Base-by-base conservation (phyloP, 352 stramenopile species). In the Pythium phragmitis region DNA sequence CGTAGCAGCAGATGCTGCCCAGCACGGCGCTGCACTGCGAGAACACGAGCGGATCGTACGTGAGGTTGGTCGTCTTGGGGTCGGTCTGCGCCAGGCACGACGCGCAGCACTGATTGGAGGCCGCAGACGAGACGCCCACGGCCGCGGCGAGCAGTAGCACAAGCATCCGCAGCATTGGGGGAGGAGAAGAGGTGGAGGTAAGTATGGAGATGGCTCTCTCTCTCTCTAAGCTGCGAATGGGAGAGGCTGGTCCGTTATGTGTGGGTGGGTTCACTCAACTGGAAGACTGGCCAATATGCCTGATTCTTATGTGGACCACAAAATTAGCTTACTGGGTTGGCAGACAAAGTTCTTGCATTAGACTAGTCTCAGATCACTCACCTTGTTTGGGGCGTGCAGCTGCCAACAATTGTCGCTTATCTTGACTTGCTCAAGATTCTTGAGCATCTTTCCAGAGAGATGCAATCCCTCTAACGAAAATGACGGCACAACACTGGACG, bases 1-100 rank as follows among this genome's bases (percentile, higher is more conserved):
- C 66, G 66, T 78, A 85, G 72, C 76, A 85, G 69, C 76, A 85
- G 61, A 85, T 82, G 58, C 76, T 72, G 36, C 49, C 26, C 26
- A 30, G 61, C 3, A 56, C 74, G 0, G 47, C 55, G 45, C 65
- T 76, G 74, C 76, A 85, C 49, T 85, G 69, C 6, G 50, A 47
- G 52, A 78, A 65, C 28, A 82, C 67, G 28, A 82, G 43, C 53
- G 76, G 72, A 55, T 85, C 74, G 70, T 85, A 85, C 48, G 70
- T 75, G 60, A 81, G 60, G 13, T 63, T 43, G 1, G 43, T 47
- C 45, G 54, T 47, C 28, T 70, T 65, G 5, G 74, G 70, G 57
- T 85, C 76, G 7, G 60, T 74, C 62, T 82, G 67, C 21, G 60
- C 59, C 9, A 85, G 63, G 46, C 76, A 85, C 43, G 64, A 54